These are phyloP conservation scores for Podila epicladia DNA, from an alignment of 192 early-diverging fungal genomes.

Conservation along the genomic window DNA sequence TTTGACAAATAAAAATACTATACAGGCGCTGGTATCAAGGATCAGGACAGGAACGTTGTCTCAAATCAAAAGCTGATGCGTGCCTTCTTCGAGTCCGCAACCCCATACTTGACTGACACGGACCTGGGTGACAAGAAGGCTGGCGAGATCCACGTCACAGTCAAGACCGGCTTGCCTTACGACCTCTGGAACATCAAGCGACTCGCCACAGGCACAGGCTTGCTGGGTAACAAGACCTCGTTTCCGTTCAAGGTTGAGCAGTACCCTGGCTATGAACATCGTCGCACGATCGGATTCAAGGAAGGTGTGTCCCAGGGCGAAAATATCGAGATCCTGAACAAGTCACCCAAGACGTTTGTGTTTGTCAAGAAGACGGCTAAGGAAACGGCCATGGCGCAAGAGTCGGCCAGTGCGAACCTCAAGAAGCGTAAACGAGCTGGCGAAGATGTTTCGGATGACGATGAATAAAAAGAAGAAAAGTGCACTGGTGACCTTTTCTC, in stretches of 20 bases:
- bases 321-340: conserved; percentile 83
- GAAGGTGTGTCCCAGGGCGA: conserved; percentile 75
- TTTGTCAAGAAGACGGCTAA: conserved; percentile 69
- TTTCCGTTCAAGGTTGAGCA: conserved; percentile 71
- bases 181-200: conserved; percentile 86
- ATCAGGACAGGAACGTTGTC: conserved; percentile 85
- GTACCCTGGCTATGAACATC: conserved; percentile 91
- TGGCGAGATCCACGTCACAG: conserved; percentile 82
- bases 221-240: conserved; percentile 61
- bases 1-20: background rate
- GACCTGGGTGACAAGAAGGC: conserved; percentile 43
- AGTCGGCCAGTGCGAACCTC: conserved; percentile 28
- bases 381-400: conserved; percentile 53
- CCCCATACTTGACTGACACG: conserved; percentile 59
- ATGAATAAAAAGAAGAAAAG: conserved; percentile 13
- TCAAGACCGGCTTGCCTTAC: conserved; percentile 90
- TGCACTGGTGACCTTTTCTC: background rate
- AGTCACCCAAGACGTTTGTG: conserved; percentile 72
- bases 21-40: conserved; percentile 88
- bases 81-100: conserved; percentile 69
- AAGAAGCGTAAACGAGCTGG: conserved; percentile 48
- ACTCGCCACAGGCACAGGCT: conserved; percentile 74
- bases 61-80: conserved; percentile 80
- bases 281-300: conserved; percentile 95
- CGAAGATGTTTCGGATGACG: conserved; percentile 49